Conservation (phyloP, 129 eudicot species). For the Centrapalus pauciflorus region DNA sequence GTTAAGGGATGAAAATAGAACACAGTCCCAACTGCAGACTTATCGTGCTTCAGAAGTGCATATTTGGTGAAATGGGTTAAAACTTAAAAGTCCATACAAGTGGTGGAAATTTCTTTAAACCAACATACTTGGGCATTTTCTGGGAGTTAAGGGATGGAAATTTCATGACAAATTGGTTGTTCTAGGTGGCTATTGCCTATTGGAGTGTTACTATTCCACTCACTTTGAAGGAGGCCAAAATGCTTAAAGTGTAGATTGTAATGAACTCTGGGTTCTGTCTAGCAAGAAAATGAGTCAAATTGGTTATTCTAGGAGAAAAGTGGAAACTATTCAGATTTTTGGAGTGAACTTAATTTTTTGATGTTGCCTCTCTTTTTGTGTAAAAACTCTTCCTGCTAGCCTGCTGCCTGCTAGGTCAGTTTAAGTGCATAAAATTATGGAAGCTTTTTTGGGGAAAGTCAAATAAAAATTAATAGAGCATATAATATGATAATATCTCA, state of each 20-base stretch:
- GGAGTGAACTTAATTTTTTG: neutral
- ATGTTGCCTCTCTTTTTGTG: neutral
- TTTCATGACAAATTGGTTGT: neutral
- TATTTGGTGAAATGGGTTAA: neutral
- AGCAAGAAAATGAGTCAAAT: neutral
- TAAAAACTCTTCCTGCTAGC: neutral
- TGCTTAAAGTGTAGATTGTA: no score
- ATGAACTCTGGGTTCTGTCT: no score
- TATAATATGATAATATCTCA: neutral
- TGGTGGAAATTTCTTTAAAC: neutral
- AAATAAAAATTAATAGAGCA: neutral
- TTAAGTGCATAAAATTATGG: neutral
- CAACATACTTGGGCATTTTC: neutral
- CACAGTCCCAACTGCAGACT: no score
- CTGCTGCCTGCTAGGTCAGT: neutral
- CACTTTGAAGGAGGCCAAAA: neutral
- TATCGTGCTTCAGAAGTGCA: no score
- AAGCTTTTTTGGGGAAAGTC: conserved; percentile 1
- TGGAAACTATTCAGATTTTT: neutral
- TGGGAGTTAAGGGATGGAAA: neutral
- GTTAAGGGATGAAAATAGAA: no score
- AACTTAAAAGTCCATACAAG: neutral
- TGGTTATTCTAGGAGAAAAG: no score
- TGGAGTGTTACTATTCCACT: neutral
- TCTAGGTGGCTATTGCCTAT: neutral